Evolutionary conservation across 768 basidiomycete genomes (phyloP).

Genomic region (Russula sp.): DNA sequence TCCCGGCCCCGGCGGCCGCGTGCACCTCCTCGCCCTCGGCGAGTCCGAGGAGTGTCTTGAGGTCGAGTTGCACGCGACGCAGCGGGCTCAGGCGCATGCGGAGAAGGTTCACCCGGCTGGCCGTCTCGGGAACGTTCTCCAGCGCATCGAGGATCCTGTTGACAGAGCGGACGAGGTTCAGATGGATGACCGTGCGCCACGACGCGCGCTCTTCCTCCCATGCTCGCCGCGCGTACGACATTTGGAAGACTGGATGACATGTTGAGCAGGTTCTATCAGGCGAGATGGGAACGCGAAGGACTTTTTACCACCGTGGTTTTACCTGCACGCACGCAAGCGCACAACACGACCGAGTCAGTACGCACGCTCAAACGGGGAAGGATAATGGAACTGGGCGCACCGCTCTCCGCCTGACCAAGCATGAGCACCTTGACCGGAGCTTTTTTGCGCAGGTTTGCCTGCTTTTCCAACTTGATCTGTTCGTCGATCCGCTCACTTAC

Average conservation of each 20-base stretch:
- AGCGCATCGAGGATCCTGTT: slow-evolving; percentile 37
- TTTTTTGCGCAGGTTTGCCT: slow-evolving; percentile 21
- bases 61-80: slow-evolving; percentile 32
- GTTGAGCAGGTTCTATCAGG: neutral
- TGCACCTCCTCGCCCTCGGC: slow-evolving; percentile 12
- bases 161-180: slow-evolving; percentile 45
- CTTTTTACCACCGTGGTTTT: slow-evolving; percentile 16
- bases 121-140: slow-evolving; percentile 24
- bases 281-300: neutral
- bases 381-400: neutral
- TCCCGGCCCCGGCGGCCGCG: neutral
- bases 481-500: slow-evolving; percentile 28
- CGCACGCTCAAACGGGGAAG: neutral
- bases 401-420: slow-evolving; percentile 24
- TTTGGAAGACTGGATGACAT: slow-evolving; percentile 8
- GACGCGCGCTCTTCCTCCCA: slow-evolving; percentile 69
- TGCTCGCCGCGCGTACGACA: slow-evolving; percentile 7
- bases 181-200: slow-evolving; percentile 73
- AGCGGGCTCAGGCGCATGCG: slow-evolving; percentile 23
- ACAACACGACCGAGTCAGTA: neutral
- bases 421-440: slow-evolving; percentile 26
- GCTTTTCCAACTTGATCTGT: slow-evolving; percentile 21
- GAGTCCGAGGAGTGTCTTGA: slow-evolving; percentile 12
- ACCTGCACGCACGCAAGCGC: neutral
- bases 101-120: slow-evolving; percentile 16